A percentile compares a stretch with the other conserved stretches of the same genome.
Conservation (phyloP, 129 eudicot species). For the Flaveria sonorensis region DNA sequence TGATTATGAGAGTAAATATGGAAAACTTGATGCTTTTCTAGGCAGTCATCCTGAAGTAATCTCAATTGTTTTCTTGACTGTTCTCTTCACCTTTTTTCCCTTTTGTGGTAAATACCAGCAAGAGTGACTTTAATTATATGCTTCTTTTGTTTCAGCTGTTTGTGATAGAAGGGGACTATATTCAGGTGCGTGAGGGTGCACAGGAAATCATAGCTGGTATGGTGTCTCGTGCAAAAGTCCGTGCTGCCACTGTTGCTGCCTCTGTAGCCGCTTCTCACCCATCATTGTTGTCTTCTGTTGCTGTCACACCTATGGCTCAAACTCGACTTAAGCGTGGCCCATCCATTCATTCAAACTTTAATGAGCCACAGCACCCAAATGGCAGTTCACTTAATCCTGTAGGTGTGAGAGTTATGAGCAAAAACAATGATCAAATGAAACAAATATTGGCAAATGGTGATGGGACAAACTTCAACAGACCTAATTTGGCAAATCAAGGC, state of each 20-base stretch:
- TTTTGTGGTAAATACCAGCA: background rate
- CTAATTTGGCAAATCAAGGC: constrained; percentile 23
- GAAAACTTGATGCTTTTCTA: constrained; percentile 84
- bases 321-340: constrained; percentile 59
- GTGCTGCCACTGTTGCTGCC: constrained; percentile 74
- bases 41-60: constrained; percentile 87
- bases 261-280: constrained; percentile 50
- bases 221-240: constrained; percentile 87
- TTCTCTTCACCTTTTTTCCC: background rate
- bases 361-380: constrained; percentile 43
- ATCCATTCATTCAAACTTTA: constrained; percentile 41
- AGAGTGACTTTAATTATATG: background rate
- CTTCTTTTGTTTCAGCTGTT: constrained; percentile 61
- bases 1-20: constrained; percentile 85
- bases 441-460: constrained; percentile 41
- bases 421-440: constrained; percentile 56
- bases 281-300: constrained; percentile 75
- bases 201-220: constrained; percentile 89
- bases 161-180: constrained; percentile 80
- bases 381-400: constrained; percentile 48
- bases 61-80: background rate
- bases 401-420: constrained; percentile 66
- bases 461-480: constrained; percentile 30
- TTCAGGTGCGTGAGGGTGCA: constrained; percentile 95
- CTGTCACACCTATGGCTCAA: constrained; percentile 98